These are phyloP conservation scores for Alternaria tenuissima DNA, from an alignment of 2,329 filamentous ascomycete species.

Conservation along the genomic window DNA sequence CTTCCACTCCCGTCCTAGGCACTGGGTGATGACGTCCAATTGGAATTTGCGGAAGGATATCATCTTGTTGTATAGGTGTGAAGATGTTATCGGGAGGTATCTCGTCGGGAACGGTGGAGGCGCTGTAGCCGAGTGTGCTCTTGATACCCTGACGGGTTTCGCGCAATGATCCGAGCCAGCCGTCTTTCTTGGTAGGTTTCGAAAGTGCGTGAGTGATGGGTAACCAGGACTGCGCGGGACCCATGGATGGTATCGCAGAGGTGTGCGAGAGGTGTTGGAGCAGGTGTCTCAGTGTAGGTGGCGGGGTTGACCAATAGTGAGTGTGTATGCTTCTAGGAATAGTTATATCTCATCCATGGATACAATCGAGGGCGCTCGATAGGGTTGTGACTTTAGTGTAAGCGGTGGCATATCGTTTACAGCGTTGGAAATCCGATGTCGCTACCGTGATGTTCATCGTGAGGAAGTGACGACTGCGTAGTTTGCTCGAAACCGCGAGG, in stretches of 20 bases:
- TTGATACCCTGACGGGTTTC: conserved; percentile 16
- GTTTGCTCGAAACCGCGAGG: conserved; percentile 8
- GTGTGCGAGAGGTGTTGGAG: background rate
- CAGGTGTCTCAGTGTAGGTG: background rate
- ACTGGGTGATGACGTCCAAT: conserved; percentile 53
- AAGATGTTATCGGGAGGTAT: conserved; percentile 50
- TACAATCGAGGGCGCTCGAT: background rate
- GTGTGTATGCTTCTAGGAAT: background rate
- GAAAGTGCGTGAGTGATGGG: background rate
- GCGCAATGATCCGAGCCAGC: conserved; percentile 17
- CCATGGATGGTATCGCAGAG: conserved; percentile 13
- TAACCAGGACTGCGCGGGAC: conserved; percentile 13
- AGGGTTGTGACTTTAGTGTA: background rate
- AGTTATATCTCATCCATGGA: background rate
- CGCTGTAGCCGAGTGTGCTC: conserved; percentile 18
- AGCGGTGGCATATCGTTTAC: background rate
- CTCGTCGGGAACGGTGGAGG: conserved; percentile 3
- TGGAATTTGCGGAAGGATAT: conserved; percentile 53
- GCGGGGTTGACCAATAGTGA: background rate
- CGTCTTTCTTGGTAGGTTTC: conserved; percentile 9
- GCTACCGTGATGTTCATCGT: conserved; percentile 2
- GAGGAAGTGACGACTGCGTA: conserved; percentile 8
- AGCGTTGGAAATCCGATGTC: background rate
- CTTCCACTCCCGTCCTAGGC: conserved; percentile 49
- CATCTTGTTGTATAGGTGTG: conserved; percentile 51